Conservation (phyloP, 345 rosid species). For the Corchorus olitorius region DNA sequence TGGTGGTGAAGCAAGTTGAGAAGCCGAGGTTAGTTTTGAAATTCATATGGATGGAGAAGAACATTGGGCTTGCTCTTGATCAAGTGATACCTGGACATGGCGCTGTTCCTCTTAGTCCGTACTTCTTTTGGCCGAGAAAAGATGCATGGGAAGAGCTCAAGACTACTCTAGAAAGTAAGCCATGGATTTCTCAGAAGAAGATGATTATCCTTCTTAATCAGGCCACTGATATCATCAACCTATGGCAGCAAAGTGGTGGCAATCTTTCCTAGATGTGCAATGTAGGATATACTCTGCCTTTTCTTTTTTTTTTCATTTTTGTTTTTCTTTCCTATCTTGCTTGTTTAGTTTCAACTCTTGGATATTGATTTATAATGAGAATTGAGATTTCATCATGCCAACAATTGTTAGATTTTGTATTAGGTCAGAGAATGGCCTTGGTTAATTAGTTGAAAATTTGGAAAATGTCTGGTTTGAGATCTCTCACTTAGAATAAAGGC, state of each 20-base stretch:
- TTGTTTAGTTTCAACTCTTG: conserved; percentile 1
- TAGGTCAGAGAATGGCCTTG: neutral
- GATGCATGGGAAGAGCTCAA: conserved; percentile 93
- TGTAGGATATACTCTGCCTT: neutral
- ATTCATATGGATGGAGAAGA: conserved; percentile 91
- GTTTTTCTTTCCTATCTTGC: too few species aligned
- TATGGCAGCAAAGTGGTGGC: conserved; percentile 92
- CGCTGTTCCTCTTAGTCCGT: conserved; percentile 71
- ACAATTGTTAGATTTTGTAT: neutral
- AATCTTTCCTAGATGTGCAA: conserved; percentile 34
- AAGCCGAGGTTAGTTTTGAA: conserved; percentile 70
- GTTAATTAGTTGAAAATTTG: neutral
- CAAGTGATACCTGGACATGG: conserved; percentile 76
- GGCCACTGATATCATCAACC: conserved; percentile 83
- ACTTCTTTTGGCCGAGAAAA: conserved; percentile 80
- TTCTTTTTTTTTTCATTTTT: neutral
- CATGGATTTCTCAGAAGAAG: conserved; percentile 82
- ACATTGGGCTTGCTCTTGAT: conserved; percentile 73
- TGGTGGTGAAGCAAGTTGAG: conserved; percentile 46
- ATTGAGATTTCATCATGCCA: neutral
- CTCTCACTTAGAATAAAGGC: neutral
- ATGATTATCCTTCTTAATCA: conserved; percentile 82
- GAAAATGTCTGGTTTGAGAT: neutral
- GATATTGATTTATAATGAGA: neutral
- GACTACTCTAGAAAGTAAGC: conserved; percentile 68